Conservation (phyloP, 805 yeast genomes). For the Clavispora phyllophila region DNA sequence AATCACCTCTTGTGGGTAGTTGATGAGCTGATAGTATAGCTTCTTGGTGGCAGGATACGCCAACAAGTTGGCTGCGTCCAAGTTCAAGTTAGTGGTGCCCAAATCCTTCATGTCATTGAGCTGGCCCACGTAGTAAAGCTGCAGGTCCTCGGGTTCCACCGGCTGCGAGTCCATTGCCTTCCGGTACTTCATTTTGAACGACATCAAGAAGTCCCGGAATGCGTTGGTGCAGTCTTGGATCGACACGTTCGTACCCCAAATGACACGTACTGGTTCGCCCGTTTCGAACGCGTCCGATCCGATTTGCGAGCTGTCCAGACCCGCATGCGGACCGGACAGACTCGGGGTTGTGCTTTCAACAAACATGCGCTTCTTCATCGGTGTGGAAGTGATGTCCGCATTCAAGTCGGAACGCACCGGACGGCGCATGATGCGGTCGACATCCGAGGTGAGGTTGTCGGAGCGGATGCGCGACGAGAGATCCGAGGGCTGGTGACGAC, state of each 20-base stretch:
- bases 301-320: constrained; percentile 21
- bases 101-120: constrained; percentile 69
- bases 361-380: constrained; percentile 52
- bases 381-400: constrained; percentile 66
- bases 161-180: constrained; percentile 41
- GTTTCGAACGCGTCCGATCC: constrained; percentile 21
- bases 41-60: constrained; percentile 73
- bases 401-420: constrained; percentile 75
- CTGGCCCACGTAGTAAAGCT: constrained; percentile 66
- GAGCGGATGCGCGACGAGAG: constrained; percentile 34
- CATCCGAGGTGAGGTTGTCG: constrained; percentile 41
- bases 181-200: constrained; percentile 75
- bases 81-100: constrained; percentile 76
- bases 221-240: constrained; percentile 79
- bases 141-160: constrained; percentile 57
- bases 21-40: constrained; percentile 77
- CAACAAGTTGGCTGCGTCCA: constrained; percentile 76
- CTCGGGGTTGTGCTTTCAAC: constrained; percentile 27
- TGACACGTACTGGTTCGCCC: constrained; percentile 80
- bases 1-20: constrained; percentile 93
- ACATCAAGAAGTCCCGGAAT: constrained; percentile 79
- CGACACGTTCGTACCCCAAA: constrained; percentile 98
- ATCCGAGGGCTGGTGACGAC: constrained; percentile 33
- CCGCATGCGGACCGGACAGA: constrained; percentile 3
- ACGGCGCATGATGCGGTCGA: constrained; percentile 41